phyloP scores from a whole-genome alignment of 108 stramenopile genomes.

The Stephanodiscus minutulus region DNA sequence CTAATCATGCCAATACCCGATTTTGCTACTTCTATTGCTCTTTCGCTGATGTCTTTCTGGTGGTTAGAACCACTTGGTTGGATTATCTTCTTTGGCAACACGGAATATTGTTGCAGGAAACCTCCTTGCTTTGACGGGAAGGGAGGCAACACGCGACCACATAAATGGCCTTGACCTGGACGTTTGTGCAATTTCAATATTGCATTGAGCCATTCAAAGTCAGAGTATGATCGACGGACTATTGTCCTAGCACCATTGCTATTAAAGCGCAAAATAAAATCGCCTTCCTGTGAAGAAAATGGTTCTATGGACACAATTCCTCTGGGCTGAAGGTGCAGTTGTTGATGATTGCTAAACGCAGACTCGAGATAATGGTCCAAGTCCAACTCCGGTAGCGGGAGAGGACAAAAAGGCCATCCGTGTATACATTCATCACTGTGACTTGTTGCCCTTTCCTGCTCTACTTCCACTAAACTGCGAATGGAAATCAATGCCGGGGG shows the following conservation, averaged over 20 bases:
- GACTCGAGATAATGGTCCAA: slow-evolving; percentile 74
- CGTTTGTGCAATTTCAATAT: slow-evolving; percentile 73
- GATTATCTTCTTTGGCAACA: slow-evolving; percentile 2
- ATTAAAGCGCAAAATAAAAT: slow-evolving; percentile 38
- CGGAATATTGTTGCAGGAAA: background rate
- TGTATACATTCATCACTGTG: slow-evolving; percentile 20
- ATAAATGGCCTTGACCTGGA: slow-evolving; percentile 76
- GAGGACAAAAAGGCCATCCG: slow-evolving; percentile 51
- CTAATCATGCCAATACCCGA: slow-evolving; percentile 75
- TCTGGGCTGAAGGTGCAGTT: slow-evolving; percentile 3
- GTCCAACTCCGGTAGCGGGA: slow-evolving; percentile 81
- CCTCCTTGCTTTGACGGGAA: slow-evolving; percentile 56
- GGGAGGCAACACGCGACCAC: slow-evolving; percentile 83
- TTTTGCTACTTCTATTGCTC: slow-evolving; percentile 57
- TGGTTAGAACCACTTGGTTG: slow-evolving; percentile 3
- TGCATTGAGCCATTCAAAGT: slow-evolving; percentile 84
- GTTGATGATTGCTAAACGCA: slow-evolving; percentile 10
- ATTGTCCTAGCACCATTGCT: slow-evolving; percentile 31
- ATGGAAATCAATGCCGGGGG: slow-evolving; percentile 58
- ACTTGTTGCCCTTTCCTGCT: slow-evolving; percentile 26
- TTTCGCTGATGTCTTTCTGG: slow-evolving; percentile 52
- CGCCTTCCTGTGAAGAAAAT: slow-evolving; percentile 39
- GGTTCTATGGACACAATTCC: slow-evolving; percentile 30
- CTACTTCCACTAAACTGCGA: slow-evolving; percentile 32
- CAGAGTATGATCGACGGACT: slow-evolving; percentile 78